phyloP scores from a whole-genome alignment of 345 rosid species.

The Linum tenue region DNA sequence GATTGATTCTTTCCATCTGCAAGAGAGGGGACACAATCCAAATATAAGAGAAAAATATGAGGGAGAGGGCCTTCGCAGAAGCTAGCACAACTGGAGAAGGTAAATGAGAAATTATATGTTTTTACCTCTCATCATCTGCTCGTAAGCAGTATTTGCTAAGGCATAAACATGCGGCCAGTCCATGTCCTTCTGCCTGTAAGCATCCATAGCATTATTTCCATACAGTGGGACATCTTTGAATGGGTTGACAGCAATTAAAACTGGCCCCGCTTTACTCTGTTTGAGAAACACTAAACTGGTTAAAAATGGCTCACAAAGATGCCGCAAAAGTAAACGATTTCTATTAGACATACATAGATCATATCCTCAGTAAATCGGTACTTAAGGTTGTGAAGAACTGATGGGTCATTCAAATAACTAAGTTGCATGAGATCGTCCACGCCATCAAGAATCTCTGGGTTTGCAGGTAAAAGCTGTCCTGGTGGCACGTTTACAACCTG shows the following conservation, averaged over 20 bases:
- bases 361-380: conserved; percentile 64
- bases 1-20: conserved; percentile 87
- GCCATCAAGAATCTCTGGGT: conserved; percentile 81
- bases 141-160: conserved; percentile 67
- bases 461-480: conserved; percentile 80
- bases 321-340: conserved; percentile 4
- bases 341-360: conserved; percentile 67
- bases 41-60: neutral
- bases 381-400: conserved; percentile 77
- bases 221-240: conserved; percentile 57
- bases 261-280: conserved; percentile 93
- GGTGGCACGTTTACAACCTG: conserved; percentile 72
- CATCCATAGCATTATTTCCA: conserved; percentile 46
- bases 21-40: conserved; percentile 14
- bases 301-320: conserved; percentile 11
- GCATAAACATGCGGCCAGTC: conserved; percentile 82
- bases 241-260: conserved; percentile 84
- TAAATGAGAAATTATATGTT: conserved; percentile 11
- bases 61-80: conserved; percentile 4
- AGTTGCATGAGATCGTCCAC: conserved; percentile 87
- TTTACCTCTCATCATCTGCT: conserved; percentile 92
- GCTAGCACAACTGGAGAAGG: conserved; percentile 12
- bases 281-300: conserved; percentile 12
- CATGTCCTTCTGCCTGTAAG: conserved; percentile 49
- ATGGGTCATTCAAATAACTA: conserved; percentile 91